phyloP scores from a whole-genome alignment of 2,329 filamentous ascomycete species.

The Monilinia fructicola region DNA sequence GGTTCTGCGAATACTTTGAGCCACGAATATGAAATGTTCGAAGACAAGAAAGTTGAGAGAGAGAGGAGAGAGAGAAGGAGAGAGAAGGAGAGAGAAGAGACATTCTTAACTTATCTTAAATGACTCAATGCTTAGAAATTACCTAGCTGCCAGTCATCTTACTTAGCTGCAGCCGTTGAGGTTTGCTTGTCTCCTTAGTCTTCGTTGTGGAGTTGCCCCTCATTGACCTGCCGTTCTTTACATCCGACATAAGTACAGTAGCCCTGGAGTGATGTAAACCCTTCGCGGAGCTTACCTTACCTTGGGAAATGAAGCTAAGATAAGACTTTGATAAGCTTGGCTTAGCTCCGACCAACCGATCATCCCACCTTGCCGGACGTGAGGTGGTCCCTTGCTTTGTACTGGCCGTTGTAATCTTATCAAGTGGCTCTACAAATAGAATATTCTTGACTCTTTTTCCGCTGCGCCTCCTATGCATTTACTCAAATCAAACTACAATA shows the following conservation, averaged over 20 bases:
- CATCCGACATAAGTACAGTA: not conserved
- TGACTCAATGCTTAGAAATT: not conserved
- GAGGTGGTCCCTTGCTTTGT: conserved; percentile 1
- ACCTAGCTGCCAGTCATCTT: not conserved
- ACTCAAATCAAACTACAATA: not conserved
- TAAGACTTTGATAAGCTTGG: conserved; percentile 3
- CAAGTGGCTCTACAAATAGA: not conserved
- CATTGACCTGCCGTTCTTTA: conserved; percentile 1
- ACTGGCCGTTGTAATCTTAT: not conserved
- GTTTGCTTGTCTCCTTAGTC: not conserved
- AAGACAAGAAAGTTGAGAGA: not conserved
- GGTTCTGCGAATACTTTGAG: not conserved
- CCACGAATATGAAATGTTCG: not conserved
- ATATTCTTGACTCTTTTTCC: not conserved
- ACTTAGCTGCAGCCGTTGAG: not conserved
- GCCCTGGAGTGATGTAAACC: not conserved
- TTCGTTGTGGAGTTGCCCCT: conserved; percentile 4
- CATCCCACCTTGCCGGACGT: not conserved
- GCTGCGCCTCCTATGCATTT: not conserved
- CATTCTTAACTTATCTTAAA: not conserved
- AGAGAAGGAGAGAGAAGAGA: not conserved
- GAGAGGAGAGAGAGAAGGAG: not conserved
- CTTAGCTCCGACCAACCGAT: not conserved
- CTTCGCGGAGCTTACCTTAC: not conserved
- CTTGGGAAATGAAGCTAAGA: not conserved